Base-by-base conservation (phyloP, 371 early-diverging fungal genomes). In the Haplosporangium sp. region DNA sequence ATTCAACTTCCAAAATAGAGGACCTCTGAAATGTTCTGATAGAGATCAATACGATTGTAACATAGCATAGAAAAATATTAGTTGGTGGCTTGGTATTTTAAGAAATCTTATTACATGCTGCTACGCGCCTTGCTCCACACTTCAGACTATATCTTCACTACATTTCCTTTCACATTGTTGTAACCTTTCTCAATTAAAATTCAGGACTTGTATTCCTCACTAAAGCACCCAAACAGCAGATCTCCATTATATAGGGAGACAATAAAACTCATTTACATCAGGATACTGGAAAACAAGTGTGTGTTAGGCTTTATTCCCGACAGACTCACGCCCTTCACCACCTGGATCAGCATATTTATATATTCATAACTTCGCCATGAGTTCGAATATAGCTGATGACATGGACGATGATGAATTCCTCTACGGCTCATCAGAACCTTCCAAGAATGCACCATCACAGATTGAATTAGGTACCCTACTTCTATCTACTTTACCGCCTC, bases 401-500 rank as follows among this genome's bases (percentile, higher is more conserved):
- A 70, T 76, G 45, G 76, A 76, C 67, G 82, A 81, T 62, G 82
- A 81, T 69, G 81, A 79, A 72, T 81, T 81, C 55, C 56, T 81
- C 37, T 81, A 81, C 40, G 82, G 82, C 61, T 65, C 79, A 34
- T 67, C 79, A 19, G 74, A 55, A 38, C 44, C 76, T 2, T 11
- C 59, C 8, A 61, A 48, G n/a, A 61, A 69, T 17, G 64, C 67
- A 7, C 50, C 69, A 9, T 50, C 65, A 2, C 59, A 42, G 0
- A 19, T 63, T 11, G 10, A 60, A 15, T 55, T 68, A 65, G 76
- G 81, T 79, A 79, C 45, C 2, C 6, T 34, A 50, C 65, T 27
- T 56, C 50, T 0, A 50, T 50, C 50, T 15, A 15, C 15, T n/a
- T 50, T n/a, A n/a, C 6, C 19, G 4, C 50, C 1, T 15, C n/a